Conservation (phyloP, 192 early-diverging fungal genomes). For the Chytriomyces sp. region DNA sequence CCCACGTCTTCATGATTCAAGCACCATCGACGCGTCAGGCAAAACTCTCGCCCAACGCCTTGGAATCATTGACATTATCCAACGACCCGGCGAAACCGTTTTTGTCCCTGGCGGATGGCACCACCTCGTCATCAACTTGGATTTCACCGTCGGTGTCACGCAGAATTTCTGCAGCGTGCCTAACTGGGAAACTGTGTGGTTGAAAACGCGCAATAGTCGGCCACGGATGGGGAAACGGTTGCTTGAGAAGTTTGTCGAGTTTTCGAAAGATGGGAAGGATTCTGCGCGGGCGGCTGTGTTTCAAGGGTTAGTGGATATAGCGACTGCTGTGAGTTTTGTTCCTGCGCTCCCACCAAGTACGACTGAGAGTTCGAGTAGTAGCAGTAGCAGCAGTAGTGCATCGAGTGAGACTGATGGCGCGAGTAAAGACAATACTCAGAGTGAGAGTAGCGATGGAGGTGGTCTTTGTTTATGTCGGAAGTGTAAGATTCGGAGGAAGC, state of each 20-base stretch:
- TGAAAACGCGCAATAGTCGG: constrained; percentile 59
- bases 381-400: constrained; percentile 13
- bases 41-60: constrained; percentile 62
- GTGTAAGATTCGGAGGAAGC: constrained; percentile 61
- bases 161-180: constrained; percentile 78
- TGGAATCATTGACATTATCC: constrained; percentile 73
- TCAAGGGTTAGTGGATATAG: constrained; percentile 16
- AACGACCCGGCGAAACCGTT: constrained; percentile 78
- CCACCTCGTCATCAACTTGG: constrained; percentile 81
- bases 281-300: not conserved
- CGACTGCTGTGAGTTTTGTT: constrained; percentile 8
- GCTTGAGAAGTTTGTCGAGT: constrained; percentile 15
- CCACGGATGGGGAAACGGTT: constrained; percentile 42
- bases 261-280: not conserved
- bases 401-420: constrained; percentile 21
- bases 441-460: constrained; percentile 38
- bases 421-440: constrained; percentile 27
- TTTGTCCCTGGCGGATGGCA: constrained; percentile 84
- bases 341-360: constrained; percentile 20
- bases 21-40: constrained; percentile 23
- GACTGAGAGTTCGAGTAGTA: constrained; percentile 2
- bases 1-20: constrained; percentile 30
- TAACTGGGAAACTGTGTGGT: constrained; percentile 72
- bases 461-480: constrained; percentile 63
- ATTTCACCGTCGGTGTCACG: constrained; percentile 79